Conservation (phyloP, 2,329 filamentous ascomycete species). For the Aureobasidium namibiae region DNA sequence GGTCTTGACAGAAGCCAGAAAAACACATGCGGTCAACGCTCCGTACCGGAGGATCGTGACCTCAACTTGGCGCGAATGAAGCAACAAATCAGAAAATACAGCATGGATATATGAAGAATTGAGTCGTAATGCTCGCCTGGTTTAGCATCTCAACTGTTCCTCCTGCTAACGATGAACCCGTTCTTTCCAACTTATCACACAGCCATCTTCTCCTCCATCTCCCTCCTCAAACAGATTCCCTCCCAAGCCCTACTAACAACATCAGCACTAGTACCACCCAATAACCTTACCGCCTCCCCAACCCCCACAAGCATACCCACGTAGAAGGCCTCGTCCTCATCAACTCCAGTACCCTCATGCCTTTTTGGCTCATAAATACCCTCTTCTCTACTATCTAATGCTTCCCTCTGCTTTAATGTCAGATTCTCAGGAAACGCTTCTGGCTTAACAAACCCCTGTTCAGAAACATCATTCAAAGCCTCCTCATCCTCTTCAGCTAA, state of each 20-base stretch:
- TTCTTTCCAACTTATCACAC: not conserved
- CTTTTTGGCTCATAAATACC: constrained; percentile 36
- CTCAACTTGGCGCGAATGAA: too few species aligned
- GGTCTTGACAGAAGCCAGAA: too few species aligned
- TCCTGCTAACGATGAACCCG: not conserved
- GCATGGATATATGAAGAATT: not conserved
- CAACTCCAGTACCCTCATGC: constrained; percentile 41
- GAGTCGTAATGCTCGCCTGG: not conserved
- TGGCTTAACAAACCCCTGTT: not conserved
- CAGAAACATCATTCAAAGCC: not conserved
- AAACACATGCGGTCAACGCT: too few species aligned
- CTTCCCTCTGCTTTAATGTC: constrained; percentile 31
- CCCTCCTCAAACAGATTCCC: constrained; percentile 31
- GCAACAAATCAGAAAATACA: too few species aligned
- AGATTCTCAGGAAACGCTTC: constrained; percentile 26
- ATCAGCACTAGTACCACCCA: constrained; percentile 35
- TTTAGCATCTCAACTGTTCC: not conserved
- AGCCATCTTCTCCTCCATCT: constrained; percentile 21
- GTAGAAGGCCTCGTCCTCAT: constrained; percentile 39
- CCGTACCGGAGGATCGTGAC: too few species aligned
- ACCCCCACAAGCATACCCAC: constrained; percentile 34
- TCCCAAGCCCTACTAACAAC: constrained; percentile 40
- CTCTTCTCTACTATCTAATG: constrained; percentile 32
- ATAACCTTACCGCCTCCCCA: constrained; percentile 33
- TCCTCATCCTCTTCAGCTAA: constrained; percentile 23